Evolutionary conservation across 1,139 yeast genomes (phyloP).

Genomic region (Debaryomycetaceae sp.): DNA sequence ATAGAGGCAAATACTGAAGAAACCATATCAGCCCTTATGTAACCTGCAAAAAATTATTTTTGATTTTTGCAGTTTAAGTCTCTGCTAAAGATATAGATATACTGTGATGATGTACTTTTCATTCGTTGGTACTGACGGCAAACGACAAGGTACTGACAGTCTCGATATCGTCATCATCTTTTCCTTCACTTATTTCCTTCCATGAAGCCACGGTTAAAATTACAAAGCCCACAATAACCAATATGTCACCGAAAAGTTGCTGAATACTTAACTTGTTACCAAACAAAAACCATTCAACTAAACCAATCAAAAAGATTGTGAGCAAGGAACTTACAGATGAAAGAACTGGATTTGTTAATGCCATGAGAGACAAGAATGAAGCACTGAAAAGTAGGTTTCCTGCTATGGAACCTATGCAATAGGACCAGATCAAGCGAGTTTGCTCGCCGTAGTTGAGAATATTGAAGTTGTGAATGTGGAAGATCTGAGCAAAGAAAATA

Average conservation of each 20-base stretch:
- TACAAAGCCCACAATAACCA: slow-evolving; percentile 65
- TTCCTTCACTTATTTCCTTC: slow-evolving; percentile 67
- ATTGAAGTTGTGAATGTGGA: slow-evolving; percentile 58
- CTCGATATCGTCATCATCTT: slow-evolving; percentile 54
- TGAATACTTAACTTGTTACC: slow-evolving; percentile 48
- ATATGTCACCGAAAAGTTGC: slow-evolving; percentile 54
- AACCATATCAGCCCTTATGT: neutral
- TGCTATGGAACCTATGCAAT: slow-evolving; percentile 48
- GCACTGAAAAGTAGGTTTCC: slow-evolving; percentile 71
- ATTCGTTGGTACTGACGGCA: slow-evolving; percentile 32
- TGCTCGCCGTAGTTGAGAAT: slow-evolving; percentile 47
- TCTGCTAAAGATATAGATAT: neutral
- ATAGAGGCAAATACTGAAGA: slow-evolving; percentile 2
- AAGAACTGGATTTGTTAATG: slow-evolving; percentile 81
- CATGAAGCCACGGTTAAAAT: slow-evolving; percentile 71
- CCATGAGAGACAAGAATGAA: slow-evolving; percentile 72
- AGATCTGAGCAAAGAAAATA: slow-evolving; percentile 48
- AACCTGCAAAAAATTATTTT: slow-evolving; percentile 2
- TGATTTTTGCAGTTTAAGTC: slow-evolving; percentile 1
- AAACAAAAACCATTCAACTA: slow-evolving; percentile 73
- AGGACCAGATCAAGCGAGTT: slow-evolving; percentile 37
- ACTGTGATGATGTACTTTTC: too few species aligned
- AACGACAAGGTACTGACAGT: slow-evolving; percentile 43
- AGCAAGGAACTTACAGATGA: slow-evolving; percentile 79
- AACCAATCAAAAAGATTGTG: slow-evolving; percentile 76